Conservation (phyloP, 2,329 filamentous ascomycete genomes). For the Plenodomus lindquistii region DNA sequence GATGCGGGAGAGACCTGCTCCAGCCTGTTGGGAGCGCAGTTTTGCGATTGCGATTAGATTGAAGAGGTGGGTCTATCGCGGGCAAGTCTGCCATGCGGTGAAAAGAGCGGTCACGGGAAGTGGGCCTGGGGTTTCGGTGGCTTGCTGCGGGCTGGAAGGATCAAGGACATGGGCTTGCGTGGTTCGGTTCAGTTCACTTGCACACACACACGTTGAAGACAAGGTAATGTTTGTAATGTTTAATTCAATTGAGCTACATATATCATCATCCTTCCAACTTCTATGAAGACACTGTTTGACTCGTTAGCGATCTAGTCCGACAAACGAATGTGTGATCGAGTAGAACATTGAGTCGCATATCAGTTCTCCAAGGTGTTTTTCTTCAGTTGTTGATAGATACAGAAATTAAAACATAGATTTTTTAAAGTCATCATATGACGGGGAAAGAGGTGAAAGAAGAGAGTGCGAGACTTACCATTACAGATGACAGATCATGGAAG, state of each 20-base stretch:
- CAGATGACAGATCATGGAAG: neutral
- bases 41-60: neutral
- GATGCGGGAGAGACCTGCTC: neutral
- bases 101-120: constrained; percentile 16
- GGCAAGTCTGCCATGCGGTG: constrained; percentile 7
- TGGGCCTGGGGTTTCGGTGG: neutral
- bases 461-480: constrained; percentile 18
- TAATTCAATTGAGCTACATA: neutral
- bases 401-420: constrained; percentile 67
- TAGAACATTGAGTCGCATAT: constrained; percentile 24
- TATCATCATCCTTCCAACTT: neutral
- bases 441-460: constrained; percentile 7
- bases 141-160: neutral
- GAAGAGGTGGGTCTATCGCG: neutral
- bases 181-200: neutral
- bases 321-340: neutral
- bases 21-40: neutral
- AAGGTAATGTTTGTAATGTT: neutral
- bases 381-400: constrained; percentile 57
- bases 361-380: constrained; percentile 71
- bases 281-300: constrained; percentile 2
- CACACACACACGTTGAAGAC: neutral
- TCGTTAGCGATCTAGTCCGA: constrained; percentile 9
- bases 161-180: neutral
- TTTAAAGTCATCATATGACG: constrained; percentile 60